Percentiles rank a stretch among this genome's conserved stretches.
Evolutionary conservation across 495 filamentous ascomycete species (phyloP).

Genomic region (Neurospora discreta): DNA sequence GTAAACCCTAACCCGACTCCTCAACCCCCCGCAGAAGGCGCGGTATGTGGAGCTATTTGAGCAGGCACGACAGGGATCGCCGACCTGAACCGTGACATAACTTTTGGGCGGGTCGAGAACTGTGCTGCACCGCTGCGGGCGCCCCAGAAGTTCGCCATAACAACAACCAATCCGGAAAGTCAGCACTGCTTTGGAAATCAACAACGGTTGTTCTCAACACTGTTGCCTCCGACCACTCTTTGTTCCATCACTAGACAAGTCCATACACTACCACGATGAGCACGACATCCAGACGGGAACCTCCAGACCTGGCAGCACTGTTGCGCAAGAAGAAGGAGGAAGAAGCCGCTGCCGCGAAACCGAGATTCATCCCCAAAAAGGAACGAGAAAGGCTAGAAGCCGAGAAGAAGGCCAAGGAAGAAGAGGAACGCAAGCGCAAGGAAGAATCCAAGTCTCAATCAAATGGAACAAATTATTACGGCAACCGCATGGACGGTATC

Average conservation of each 20-base stretch:
- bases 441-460: conserved; percentile 26
- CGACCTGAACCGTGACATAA: neutral
- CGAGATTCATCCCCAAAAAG: conserved; percentile 85
- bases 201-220: neutral
- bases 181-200: neutral
- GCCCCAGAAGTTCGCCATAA: neutral
- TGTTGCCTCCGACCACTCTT: too few relatives aligned
- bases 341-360: conserved; percentile 46
- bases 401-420: conserved; percentile 78
- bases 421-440: conserved; percentile 54
- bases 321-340: conserved; percentile 37
- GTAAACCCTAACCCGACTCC: neutral
- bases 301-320: conserved; percentile 37
- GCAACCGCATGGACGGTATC: conserved; percentile 4
- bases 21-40: neutral
- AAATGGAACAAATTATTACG: conserved; percentile 6
- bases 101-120: neutral
- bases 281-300: conserved; percentile 20
- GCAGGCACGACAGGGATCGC: neutral
- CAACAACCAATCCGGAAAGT: neutral
- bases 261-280: neutral
- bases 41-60: neutral
- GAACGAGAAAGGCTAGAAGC: conserved; percentile 77
- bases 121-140: neutral
- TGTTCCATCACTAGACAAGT: too few relatives aligned